Percentiles rank a stretch among this genome's conserved stretches.
These are phyloP conservation scores for Maudiozyma saulgeensis DNA, from an alignment of 805 yeast genomes.

Conservation along the genomic window DNA sequence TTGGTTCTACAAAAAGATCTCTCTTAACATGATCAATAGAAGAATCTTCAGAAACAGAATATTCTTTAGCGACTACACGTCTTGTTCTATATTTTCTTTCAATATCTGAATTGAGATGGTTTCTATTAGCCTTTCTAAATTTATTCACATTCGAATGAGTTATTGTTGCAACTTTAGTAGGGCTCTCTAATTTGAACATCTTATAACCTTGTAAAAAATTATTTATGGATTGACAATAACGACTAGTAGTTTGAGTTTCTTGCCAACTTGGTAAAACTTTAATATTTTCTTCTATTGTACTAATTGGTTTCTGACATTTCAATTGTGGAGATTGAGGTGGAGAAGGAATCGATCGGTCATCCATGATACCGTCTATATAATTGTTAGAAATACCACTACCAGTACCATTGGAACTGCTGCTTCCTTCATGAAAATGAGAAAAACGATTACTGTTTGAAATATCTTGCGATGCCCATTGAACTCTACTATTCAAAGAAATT, in stretches of 20 bases:
- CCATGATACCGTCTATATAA: conserved; percentile 7
- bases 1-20: background rate
- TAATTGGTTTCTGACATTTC: conserved; percentile 1
- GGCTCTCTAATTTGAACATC: conserved; percentile 6
- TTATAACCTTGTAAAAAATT: conserved; percentile 21
- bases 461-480: background rate
- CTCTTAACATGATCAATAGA: background rate
- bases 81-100: conserved; percentile 2
- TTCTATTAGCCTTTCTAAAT: background rate
- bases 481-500: background rate
- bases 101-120: background rate
- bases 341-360: conserved; percentile 23
- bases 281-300: conserved; percentile 3
- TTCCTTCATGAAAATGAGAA: background rate
- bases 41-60: background rate
- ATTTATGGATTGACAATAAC: conserved; percentile 11
- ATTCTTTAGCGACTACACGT: conserved; percentile 1
- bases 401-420: background rate
- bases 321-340: conserved; percentile 27
- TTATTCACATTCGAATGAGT: background rate
- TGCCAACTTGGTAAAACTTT: conserved; percentile 17
- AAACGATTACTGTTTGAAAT: background rate
- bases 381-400: background rate
- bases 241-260: conserved; percentile 7
- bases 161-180: background rate